Percentiles rank a stretch among this genome's conserved stretches.
phyloP scores from a whole-genome alignment of 1,139 yeast genomes.

The Pichia sp. region DNA sequence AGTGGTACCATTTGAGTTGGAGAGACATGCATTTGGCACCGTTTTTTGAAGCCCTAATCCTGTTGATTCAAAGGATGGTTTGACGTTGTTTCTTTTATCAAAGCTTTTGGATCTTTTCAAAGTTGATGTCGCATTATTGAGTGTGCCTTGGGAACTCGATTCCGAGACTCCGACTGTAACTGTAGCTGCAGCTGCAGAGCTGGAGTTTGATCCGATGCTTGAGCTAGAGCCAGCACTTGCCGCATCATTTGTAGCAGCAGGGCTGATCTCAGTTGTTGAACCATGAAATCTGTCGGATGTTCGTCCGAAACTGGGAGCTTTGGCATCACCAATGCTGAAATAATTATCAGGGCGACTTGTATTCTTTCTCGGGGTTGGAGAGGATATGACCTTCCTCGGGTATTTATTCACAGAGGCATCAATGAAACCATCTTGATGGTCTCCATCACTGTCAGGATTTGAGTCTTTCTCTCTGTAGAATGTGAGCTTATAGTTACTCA shows the following conservation, averaged over 20 bases:
- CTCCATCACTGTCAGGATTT: background rate
- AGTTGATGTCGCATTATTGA: background rate
- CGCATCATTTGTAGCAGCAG: background rate
- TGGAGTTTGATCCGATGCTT: background rate
- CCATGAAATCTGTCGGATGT: no score
- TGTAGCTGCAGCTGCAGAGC: background rate
- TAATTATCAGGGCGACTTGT: no score
- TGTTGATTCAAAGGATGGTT: no score
- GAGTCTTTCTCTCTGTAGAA: slow-evolving; percentile 28
- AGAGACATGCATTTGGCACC: no score
- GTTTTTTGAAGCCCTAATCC: no score
- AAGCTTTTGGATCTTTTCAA: slow-evolving; percentile 12
- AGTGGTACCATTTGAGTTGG: no score
- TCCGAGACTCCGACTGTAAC: no score
- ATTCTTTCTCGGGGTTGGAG: no score
- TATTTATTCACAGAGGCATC: background rate
- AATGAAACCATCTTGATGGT: background rate
- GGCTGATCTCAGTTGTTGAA: background rate
- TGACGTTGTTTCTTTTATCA: slow-evolving; percentile 5
- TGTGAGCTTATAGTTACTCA: slow-evolving; percentile 49
- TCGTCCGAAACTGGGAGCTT: no score
- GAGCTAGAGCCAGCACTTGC: background rate
- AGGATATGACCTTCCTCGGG: no score
- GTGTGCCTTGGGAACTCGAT: no score
- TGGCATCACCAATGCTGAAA: no score